Percentiles rank a stretch among this genome's conserved stretches.
Evolutionary conservation across 1,284 basidiomycete species (phyloP).

Genomic region (Ustilago tritici): DNA sequence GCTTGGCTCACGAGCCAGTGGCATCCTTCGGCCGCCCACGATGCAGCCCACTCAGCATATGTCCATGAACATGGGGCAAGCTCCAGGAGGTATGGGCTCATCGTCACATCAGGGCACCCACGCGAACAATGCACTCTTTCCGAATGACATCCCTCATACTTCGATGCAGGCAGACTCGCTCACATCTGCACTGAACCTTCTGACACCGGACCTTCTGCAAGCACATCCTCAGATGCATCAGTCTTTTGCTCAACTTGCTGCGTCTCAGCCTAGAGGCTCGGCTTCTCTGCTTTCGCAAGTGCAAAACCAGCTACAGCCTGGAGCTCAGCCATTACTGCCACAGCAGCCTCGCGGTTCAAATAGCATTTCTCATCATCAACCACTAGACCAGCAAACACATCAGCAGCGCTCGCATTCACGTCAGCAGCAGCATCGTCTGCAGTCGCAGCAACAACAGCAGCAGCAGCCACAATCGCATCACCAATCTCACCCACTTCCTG

Average conservation of each 20-base stretch:
- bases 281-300: conserved; percentile 34
- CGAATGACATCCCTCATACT: conserved; percentile 23
- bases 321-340: conserved; percentile 6
- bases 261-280: conserved; percentile 22
- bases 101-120: conserved; percentile 22
- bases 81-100: conserved; percentile 12
- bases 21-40: not conserved
- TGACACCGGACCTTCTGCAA: conserved; percentile 35
- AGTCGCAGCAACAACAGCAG: conserved; percentile 14
- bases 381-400: not conserved
- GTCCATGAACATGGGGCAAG: conserved; percentile 30
- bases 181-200: conserved; percentile 32
- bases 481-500: not conserved
- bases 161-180: conserved; percentile 28
- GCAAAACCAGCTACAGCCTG: conserved; percentile 32
- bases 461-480: conserved; percentile 23
- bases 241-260: conserved; percentile 32
- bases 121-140: conserved; percentile 18
- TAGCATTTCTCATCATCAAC: conserved; percentile 13
- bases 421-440: conserved; percentile 28
- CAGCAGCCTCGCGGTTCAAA: conserved; percentile 23
- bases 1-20: not conserved
- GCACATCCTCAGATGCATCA: conserved; percentile 32
- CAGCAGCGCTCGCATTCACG: conserved; percentile 20
- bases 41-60: conserved; percentile 45